phyloP scores from a whole-genome alignment of 2,329 filamentous ascomycete genomes.

The Penicillium sumatraense region DNA sequence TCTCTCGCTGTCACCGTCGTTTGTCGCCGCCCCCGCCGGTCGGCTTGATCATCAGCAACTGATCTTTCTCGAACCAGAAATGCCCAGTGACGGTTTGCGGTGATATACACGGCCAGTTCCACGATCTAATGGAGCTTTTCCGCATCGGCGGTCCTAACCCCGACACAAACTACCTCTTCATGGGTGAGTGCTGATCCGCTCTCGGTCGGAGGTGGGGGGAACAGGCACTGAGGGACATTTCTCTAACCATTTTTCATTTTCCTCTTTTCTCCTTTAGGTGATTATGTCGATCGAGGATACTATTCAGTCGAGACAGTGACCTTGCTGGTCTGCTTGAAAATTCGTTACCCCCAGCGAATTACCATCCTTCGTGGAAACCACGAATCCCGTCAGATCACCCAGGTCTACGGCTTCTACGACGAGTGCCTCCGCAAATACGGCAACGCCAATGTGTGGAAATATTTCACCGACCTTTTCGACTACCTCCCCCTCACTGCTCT shows the following conservation, averaged over 20 bases:
- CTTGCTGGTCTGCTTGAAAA: slow-evolving; percentile 93
- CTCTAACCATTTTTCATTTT: slow-evolving; percentile 12
- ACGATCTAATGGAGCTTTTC: slow-evolving; percentile 99
- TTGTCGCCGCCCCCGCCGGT: slow-evolving; percentile 11
- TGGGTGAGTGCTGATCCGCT: slow-evolving; percentile 67
- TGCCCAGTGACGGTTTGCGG: slow-evolving; percentile 98
- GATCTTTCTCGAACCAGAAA: slow-evolving; percentile 65
- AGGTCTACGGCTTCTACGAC: slow-evolving; percentile 99
- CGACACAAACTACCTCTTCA: slow-evolving; percentile 99
- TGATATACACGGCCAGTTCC: slow-evolving; percentile 98
- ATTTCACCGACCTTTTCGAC: slow-evolving; percentile 98
- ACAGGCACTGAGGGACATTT: neutral
- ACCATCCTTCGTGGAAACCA: slow-evolving; percentile 98
- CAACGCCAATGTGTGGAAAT: slow-evolving; percentile 99
- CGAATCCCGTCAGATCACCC: slow-evolving; percentile 97
- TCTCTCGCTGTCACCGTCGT: neutral
- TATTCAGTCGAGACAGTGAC: slow-evolving; percentile 99
- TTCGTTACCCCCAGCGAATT: slow-evolving; percentile 96
- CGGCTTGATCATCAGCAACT: slow-evolving; percentile 21
- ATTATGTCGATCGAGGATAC: slow-evolving; percentile 98
- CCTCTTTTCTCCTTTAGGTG: slow-evolving; percentile 60
- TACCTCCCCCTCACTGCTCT: slow-evolving; percentile 96
- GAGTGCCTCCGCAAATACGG: slow-evolving; percentile 99
- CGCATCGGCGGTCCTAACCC: slow-evolving; percentile 98
- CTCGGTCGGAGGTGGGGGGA: slow-evolving; percentile 13